phyloP scores from a whole-genome alignment of 306 rosid genomes.

The Trichosanthes truncata region DNA sequence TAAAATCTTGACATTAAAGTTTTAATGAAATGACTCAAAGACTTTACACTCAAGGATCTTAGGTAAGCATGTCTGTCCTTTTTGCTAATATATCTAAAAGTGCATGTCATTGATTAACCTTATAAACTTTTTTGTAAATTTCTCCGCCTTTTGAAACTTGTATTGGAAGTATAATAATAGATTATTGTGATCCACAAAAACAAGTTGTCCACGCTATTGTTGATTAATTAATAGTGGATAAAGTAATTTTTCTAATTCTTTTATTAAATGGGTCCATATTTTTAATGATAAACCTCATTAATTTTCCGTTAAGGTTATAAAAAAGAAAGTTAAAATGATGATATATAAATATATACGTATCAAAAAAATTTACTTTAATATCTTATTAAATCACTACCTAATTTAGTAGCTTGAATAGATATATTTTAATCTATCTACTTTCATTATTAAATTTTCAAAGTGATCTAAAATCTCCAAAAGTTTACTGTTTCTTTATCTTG shows the following conservation, averaged over 20 bases:
- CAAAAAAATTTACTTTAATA: too few relatives aligned
- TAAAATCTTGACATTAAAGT: constrained; percentile 5
- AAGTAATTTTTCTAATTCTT: constrained; percentile 43
- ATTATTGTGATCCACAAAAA: constrained; percentile 30
- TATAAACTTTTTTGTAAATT: constrained; percentile 33
- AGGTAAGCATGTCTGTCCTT: constrained; percentile 57
- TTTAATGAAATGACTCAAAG: constrained; percentile 26
- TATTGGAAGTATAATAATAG: constrained; percentile 44
- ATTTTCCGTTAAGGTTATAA: constrained; percentile 42
- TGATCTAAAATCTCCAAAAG: background rate
- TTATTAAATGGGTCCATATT: constrained; percentile 28
- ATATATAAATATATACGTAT: too few relatives aligned
- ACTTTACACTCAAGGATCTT: constrained; percentile 34
- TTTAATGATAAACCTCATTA: background rate
- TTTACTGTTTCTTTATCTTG: background rate
- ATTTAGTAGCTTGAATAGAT: too few relatives aligned
- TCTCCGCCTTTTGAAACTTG: constrained; percentile 36
- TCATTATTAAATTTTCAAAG: too few relatives aligned
- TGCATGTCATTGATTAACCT: constrained; percentile 22
- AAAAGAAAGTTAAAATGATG: too few relatives aligned
- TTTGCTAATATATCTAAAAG: constrained; percentile 25
- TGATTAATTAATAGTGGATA: constrained; percentile 24
- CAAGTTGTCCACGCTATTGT: constrained; percentile 29
- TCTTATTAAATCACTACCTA: too few relatives aligned
- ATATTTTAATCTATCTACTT: background rate